phyloP scores from a whole-genome alignment of 805 yeast genomes.

The Saccharomycopsis schoenii region DNA sequence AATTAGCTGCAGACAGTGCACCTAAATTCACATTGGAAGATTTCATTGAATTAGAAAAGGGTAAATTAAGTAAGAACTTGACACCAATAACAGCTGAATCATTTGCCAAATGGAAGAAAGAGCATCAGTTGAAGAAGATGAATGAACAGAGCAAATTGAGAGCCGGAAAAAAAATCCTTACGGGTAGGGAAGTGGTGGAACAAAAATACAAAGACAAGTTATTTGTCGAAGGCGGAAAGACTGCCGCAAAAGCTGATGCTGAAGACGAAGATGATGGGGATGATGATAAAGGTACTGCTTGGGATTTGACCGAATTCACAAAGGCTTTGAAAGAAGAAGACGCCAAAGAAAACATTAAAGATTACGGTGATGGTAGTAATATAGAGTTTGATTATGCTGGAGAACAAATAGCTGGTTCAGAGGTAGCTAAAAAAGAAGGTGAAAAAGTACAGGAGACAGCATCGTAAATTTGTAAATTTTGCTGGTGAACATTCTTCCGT shows the following conservation, averaged over 20 bases:
- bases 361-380: conserved; percentile 58
- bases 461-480: neutral
- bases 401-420: neutral
- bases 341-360: conserved; percentile 40
- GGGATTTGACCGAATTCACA: conserved; percentile 35
- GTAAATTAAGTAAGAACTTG: conserved; percentile 61
- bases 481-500: too few relatives aligned
- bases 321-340: conserved; percentile 29
- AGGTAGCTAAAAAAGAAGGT: neutral
- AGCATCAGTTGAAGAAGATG: conserved; percentile 50
- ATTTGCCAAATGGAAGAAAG: conserved; percentile 74
- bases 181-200: conserved; percentile 63
- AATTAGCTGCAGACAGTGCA: conserved; percentile 69
- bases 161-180: conserved; percentile 39
- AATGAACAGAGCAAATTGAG: conserved; percentile 30
- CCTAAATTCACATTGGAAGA: conserved; percentile 94
- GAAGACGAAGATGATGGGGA: conserved; percentile 18
- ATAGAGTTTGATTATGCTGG: neutral
- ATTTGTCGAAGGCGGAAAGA: conserved; percentile 36
- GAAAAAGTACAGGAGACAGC: neutral
- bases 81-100: conserved; percentile 83
- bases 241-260: conserved; percentile 36
- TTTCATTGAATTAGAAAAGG: conserved; percentile 88
- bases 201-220: conserved; percentile 45
- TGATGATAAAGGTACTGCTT: conserved; percentile 29